phyloP scores from a whole-genome alignment of 2,329 filamentous ascomycete genomes.

The Ophiostoma fasciatum region DNA sequence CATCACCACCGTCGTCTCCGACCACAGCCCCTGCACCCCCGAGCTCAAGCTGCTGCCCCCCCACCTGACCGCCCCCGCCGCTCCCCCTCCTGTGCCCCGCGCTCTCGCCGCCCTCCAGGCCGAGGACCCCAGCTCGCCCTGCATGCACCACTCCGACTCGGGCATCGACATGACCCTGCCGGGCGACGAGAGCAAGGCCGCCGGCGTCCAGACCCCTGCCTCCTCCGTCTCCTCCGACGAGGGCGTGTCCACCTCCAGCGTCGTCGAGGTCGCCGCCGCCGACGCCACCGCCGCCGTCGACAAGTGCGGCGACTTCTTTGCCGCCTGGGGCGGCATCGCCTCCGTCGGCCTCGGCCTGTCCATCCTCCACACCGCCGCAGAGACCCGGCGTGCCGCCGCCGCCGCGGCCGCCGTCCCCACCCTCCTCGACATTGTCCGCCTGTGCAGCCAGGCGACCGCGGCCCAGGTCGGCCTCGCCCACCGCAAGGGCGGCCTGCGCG shows the following conservation, averaged over 20 bases:
- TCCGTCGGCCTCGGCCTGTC: conserved; percentile 85
- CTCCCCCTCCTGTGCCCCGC: background rate
- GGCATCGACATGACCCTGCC: conserved; percentile 33
- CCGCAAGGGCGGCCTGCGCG: conserved; percentile 65
- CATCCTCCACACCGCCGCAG: conserved; percentile 71
- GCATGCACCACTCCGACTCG: conserved; percentile 35
- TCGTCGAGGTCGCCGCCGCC: conserved; percentile 6
- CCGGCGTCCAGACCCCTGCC: no score
- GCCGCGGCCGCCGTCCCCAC: conserved; percentile 19
- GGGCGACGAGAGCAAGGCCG: conserved; percentile 9
- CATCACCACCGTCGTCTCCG: conserved; percentile 82
- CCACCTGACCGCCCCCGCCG: conserved; percentile 29
- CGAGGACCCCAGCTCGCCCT: conserved; percentile 9
- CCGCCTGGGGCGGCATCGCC: conserved; percentile 91
- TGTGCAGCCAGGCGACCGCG: conserved; percentile 79
- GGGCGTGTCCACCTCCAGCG: conserved; percentile 7
- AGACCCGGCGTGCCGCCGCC: conserved; percentile 36
- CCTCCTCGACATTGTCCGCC: conserved; percentile 68
- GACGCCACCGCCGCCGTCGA: conserved; percentile 23
- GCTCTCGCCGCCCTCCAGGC: conserved; percentile 10
- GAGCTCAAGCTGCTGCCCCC: conserved; percentile 77
- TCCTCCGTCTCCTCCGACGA: conserved; percentile 8
- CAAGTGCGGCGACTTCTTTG: conserved; percentile 69
- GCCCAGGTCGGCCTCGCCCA: conserved; percentile 72
- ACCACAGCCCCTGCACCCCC: conserved; percentile 93